A percentile compares a stretch with the other conserved stretches of the same genome.
phyloP scores from a whole-genome alignment of 2,329 filamentous ascomycete genomes.

The Periconia sp. region DNA sequence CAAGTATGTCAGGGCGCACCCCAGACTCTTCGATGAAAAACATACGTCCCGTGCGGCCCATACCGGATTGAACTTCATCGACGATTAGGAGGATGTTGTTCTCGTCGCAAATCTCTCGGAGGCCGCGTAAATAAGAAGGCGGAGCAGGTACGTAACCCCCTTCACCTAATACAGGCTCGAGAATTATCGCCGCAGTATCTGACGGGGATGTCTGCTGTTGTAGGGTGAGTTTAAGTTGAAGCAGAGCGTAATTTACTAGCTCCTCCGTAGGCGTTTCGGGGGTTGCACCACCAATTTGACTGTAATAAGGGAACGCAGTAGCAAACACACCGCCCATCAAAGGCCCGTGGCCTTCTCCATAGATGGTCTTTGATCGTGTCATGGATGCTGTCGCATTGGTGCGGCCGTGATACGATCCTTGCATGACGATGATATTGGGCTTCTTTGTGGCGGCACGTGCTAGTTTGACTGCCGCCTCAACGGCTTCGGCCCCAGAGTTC shows the following conservation, averaged over 20 bases:
- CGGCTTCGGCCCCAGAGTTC: constrained; percentile 34
- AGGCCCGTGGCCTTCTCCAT: constrained; percentile 32
- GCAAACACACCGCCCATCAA: constrained; percentile 34
- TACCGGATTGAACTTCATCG: constrained; percentile 50
- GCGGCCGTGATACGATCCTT: constrained; percentile 33
- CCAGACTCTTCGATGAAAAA: constrained; percentile 48
- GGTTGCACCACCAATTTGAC: constrained; percentile 25
- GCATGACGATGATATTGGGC: constrained; percentile 36
- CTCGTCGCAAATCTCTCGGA: constrained; percentile 48
- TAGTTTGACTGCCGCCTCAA: constrained; percentile 32
- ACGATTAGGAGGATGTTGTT: constrained; percentile 47
- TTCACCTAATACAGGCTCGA: constrained; percentile 32
- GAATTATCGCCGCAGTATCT: constrained; percentile 32
- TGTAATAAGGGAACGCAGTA: constrained; percentile 33
- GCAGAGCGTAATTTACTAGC: constrained; percentile 25
- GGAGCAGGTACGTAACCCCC: constrained; percentile 34
- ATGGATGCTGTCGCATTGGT: constrained; percentile 33
- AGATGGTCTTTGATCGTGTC: constrained; percentile 34
- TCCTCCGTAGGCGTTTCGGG: constrained; percentile 26
- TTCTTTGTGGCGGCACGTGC: constrained; percentile 33
- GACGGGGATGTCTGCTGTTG: constrained; percentile 30
- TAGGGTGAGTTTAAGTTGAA: constrained; percentile 28
- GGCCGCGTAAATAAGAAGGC: constrained; percentile 32
- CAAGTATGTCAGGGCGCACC: constrained; percentile 47
- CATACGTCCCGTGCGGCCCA: constrained; percentile 49